Evolutionary conservation across 768 basidiomycete genomes (phyloP).

Genomic region (Collybia sp.): DNA sequence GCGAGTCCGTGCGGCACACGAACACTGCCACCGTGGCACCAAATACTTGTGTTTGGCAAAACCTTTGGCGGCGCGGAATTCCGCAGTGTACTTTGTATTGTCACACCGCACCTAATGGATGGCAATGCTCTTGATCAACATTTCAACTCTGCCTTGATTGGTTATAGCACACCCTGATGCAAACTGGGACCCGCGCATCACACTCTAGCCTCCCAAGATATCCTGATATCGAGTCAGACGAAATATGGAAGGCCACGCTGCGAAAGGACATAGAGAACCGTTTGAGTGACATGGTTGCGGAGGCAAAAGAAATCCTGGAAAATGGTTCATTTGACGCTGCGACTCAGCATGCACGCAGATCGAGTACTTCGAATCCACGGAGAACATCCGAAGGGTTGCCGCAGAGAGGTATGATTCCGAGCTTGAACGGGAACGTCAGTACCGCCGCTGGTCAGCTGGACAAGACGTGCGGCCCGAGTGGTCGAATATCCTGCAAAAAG

Average conservation of each 20-base stretch:
- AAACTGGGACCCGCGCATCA: no score
- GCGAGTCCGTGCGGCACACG: no score
- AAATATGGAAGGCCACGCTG: constrained; percentile 46
- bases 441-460: constrained; percentile 44
- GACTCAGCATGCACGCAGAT: constrained; percentile 27
- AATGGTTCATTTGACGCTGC: constrained; percentile 27
- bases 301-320: constrained; percentile 59
- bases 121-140: no score
- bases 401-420: constrained; percentile 39
- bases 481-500: constrained; percentile 24
- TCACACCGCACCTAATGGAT: no score
- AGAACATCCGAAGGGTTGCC: constrained; percentile 37
- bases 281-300: constrained; percentile 42
- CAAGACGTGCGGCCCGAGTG: constrained; percentile 20
- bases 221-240: constrained; percentile 43
- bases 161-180: no score
- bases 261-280: constrained; percentile 45
- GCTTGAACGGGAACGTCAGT: constrained; percentile 43
- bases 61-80: no score
- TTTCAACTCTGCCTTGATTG: no score
- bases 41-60: no score
- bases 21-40: no score
- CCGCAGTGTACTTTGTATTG: no score
- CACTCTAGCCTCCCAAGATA: no score
- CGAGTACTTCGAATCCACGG: constrained; percentile 38